These are phyloP conservation scores for Xylaria hypoxylon DNA, from an alignment of 2,329 filamentous ascomycete genomes.

Conservation along the genomic window DNA sequence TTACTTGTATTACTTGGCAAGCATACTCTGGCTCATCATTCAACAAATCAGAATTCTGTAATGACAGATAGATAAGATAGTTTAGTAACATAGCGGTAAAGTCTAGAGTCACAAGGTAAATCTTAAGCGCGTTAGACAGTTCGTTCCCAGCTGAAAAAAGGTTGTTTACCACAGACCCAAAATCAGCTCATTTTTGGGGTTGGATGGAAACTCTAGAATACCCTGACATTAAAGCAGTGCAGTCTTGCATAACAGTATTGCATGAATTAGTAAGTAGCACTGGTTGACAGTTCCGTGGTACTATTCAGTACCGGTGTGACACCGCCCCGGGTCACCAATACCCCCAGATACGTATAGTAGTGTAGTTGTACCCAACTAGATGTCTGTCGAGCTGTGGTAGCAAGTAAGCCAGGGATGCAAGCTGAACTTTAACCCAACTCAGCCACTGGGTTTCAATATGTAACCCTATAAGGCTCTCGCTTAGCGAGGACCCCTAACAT, in stretches of 20 bases:
- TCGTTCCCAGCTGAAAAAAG: too few species aligned
- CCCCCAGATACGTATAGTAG: too few species aligned
- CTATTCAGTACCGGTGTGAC: background rate
- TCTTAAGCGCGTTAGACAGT: too few species aligned
- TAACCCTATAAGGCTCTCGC: background rate
- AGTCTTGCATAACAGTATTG: background rate
- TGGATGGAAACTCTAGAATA: too few species aligned
- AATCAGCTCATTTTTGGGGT: background rate
- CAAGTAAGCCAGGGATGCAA: background rate
- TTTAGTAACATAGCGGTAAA: too few species aligned
- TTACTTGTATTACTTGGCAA: too few species aligned
- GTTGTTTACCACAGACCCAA: too few species aligned
- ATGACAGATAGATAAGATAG: too few species aligned
- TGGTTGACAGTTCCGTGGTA: background rate
- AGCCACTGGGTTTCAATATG: background rate
- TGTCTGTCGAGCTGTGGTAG: background rate
- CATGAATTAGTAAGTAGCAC: background rate
- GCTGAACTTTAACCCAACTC: constrained; percentile 11
- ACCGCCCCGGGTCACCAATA: too few species aligned
- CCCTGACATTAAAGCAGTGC: background rate
- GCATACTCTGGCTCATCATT: too few species aligned
- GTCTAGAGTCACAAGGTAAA: too few species aligned
- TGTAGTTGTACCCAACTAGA: background rate
- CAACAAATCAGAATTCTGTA: too few species aligned
- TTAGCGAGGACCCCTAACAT: background rate